Conservation (phyloP, 352 stramenopile species). For the Aphanomyces stellatus region DNA sequence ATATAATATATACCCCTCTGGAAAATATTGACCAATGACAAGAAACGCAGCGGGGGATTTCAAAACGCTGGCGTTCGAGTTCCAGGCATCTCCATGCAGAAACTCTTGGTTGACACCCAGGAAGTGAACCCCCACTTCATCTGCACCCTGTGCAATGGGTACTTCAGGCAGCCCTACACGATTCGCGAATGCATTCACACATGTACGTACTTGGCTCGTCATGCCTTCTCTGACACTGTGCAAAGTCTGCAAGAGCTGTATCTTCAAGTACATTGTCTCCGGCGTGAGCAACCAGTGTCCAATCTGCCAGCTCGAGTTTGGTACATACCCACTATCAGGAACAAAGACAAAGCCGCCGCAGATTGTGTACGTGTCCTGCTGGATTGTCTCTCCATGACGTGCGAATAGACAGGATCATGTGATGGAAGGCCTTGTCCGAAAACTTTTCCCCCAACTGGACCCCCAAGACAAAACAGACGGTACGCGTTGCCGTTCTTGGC, state of each 20-base stretch:
- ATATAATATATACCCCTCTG: no score
- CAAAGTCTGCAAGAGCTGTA: slow-evolving; percentile 20
- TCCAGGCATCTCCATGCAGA: background rate
- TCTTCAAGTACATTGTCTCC: slow-evolving; percentile 21
- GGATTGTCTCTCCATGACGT: background rate
- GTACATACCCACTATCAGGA: slow-evolving; percentile 17
- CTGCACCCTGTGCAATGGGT: slow-evolving; percentile 14
- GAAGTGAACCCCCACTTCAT: slow-evolving; percentile 14
- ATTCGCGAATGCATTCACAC: slow-evolving; percentile 20
- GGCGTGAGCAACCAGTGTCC: slow-evolving; percentile 3
- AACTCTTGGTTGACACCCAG: background rate
- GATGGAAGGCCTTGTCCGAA: slow-evolving; percentile 18
- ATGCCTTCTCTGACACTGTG: background rate
- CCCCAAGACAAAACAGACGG: slow-evolving; percentile 11
- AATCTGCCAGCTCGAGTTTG: slow-evolving; percentile 12
- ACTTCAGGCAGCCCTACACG: slow-evolving; percentile 19
- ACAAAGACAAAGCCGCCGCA: slow-evolving; percentile 20
- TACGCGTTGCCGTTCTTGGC: background rate
- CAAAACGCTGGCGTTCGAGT: background rate
- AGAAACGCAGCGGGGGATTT: background rate
- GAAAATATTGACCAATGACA: background rate
- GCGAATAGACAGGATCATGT: slow-evolving; percentile 15
- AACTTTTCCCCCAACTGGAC: slow-evolving; percentile 13
- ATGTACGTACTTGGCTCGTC: background rate
- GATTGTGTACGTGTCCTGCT: slow-evolving; percentile 19